Base-by-base conservation (phyloP, 2,329 filamentous ascomycete genomes). In the Catunica adiposa region DNA sequence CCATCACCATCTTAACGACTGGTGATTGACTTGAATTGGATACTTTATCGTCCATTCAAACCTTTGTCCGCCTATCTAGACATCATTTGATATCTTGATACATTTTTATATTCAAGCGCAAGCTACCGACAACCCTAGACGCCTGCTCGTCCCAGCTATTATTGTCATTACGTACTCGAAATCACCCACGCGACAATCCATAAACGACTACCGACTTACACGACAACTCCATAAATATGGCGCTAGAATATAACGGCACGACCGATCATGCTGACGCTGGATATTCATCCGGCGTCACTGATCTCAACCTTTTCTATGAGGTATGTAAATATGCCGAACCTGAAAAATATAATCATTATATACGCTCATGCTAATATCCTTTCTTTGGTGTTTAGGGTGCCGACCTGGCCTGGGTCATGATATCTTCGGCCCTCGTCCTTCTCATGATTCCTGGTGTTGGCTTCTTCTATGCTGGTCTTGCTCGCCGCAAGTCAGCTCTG, bases 361-460 rank as follows among this genome's bases (percentile, higher is more conserved):
- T 14, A 3, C n/a, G 15, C 26, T 11, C 37, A 23, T 51, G n/a
- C 7, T 17, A 2, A 22, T 17, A 23, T 37, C 26, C 29, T 26
- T 47, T 17, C 61, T 11, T 2, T 51, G 29, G 11, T 34, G 29
- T 34, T 34, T 34, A 90, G 83, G 77, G 82, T 58, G 89, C 88
- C 65, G 81, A 94, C 70, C 80, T 94, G 64, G 79, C 83, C 57
- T 95, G 86, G 83, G 79, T 94, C 65, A 73, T 89, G 63, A 79
- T 80, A 54, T 80, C 79, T 34, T 78, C 87, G 2, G 86, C 85
- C 15, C 79, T 94, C 51, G 88, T 94, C 57, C 74, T 94, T 62
- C 80, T 94, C 66, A 94, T 94, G 88, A 88, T 94, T 67, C 89
- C 89, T 38, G 89, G 89, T 57, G 88, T 94, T 64, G 89, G 87